These are phyloP conservation scores for Butyriboletus loyo DNA, from an alignment of 768 basidiomycete genomes.

Conservation along the genomic window DNA sequence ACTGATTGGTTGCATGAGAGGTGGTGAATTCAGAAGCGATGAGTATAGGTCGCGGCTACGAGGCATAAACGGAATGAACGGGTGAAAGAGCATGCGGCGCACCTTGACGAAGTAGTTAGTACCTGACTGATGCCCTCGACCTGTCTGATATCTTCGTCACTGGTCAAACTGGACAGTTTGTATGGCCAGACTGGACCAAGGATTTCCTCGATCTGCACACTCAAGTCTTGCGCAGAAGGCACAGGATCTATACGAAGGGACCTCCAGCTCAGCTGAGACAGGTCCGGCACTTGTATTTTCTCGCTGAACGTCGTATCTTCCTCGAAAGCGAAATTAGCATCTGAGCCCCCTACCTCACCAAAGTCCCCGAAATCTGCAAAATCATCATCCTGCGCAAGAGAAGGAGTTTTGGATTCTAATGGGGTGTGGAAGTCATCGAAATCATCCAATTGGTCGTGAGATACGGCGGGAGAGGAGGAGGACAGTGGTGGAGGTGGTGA, in stretches of 20 bases:
- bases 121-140: slow-evolving; percentile 80
- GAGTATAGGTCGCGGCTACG: slow-evolving; percentile 77
- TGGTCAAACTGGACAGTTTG: slow-evolving; percentile 51
- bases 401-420: slow-evolving; percentile 42
- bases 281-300: slow-evolving; percentile 32
- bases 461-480: slow-evolving; percentile 25
- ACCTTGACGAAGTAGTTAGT: slow-evolving; percentile 76
- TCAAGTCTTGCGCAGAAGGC: slow-evolving; percentile 54
- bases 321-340: slow-evolving; percentile 38
- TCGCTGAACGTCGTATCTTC: slow-evolving; percentile 24
- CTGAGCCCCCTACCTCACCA: slow-evolving; percentile 53
- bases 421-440: slow-evolving; percentile 52
- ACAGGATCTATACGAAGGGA: slow-evolving; percentile 64
- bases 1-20: slow-evolving; percentile 80
- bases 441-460: slow-evolving; percentile 46
- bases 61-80: slow-evolving; percentile 21
- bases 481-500: slow-evolving; percentile 22
- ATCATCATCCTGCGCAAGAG: slow-evolving; percentile 56
- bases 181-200: slow-evolving; percentile 64
- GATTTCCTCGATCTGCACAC: slow-evolving; percentile 61
- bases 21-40: slow-evolving; percentile 64
- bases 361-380: slow-evolving; percentile 90
- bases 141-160: slow-evolving; percentile 73
- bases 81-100: slow-evolving; percentile 12
- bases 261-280: slow-evolving; percentile 51